Evolutionary conservation across 140 eudicot species (phyloP).

Genomic region (Ambrosia hybrid): DNA sequence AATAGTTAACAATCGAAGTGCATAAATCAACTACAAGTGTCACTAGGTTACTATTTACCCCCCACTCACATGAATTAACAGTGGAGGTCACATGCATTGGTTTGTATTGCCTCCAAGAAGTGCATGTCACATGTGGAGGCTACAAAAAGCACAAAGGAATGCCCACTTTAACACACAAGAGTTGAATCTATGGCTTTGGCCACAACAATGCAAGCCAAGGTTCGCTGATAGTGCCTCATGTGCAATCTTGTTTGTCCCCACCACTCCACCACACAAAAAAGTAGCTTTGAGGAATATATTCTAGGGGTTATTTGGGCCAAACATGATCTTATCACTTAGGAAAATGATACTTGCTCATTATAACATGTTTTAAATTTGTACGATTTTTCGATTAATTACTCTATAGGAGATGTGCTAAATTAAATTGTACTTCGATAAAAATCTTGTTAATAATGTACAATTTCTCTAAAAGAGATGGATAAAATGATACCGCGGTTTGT

Average conservation of each 20-base stretch:
- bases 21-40: slow-evolving; percentile 16
- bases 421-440: no score
- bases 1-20: slow-evolving; percentile 2
- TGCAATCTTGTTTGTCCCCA: slow-evolving; percentile 38
- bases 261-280: slow-evolving; percentile 29
- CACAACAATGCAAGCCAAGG: slow-evolving; percentile 25
- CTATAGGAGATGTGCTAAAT: neutral
- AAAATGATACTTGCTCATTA: neutral
- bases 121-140: slow-evolving; percentile 31
- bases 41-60: slow-evolving; percentile 14
- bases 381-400: no score
- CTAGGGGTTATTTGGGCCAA: slow-evolving; percentile 22
- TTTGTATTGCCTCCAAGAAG: slow-evolving; percentile 16
- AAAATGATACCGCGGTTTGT: neutral
- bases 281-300: slow-evolving; percentile 29
- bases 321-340: slow-evolving; percentile 21
- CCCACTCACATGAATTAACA: slow-evolving; percentile 18
- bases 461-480: neutral
- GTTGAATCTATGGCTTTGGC: slow-evolving; percentile 27
- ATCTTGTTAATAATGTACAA: no score
- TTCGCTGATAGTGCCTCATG: slow-evolving; percentile 39
- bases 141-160: slow-evolving; percentile 23
- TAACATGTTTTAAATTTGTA: neutral
- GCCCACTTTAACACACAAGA: slow-evolving; percentile 28
- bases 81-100: slow-evolving; percentile 29